Percentiles rank a stretch among this genome's conserved stretches.
phyloP scores from a whole-genome alignment of 768 basidiomycete species.

The Lanmaoa rubissima region DNA sequence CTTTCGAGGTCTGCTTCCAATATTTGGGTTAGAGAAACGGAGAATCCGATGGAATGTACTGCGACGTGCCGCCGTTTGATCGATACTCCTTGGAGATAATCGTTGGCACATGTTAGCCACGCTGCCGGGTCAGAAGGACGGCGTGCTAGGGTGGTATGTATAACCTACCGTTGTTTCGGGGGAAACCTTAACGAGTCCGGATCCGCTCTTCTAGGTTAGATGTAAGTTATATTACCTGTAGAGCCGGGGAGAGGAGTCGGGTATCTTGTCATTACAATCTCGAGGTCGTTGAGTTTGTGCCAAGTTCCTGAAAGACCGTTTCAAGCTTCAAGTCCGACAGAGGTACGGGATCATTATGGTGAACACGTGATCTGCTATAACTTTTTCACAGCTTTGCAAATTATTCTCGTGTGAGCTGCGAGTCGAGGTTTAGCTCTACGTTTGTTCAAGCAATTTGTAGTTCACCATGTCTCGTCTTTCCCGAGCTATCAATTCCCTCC shows the following conservation, averaged over 20 bases:
- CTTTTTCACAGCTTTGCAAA: slow-evolving; percentile 6
- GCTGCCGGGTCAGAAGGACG: slow-evolving; percentile 2
- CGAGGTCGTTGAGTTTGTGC: neutral
- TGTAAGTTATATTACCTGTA: neutral
- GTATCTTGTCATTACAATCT: neutral
- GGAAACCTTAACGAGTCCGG: slow-evolving; percentile 3
- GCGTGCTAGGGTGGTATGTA: neutral
- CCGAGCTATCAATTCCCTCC: slow-evolving; percentile 8
- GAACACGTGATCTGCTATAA: slow-evolving; percentile 21
- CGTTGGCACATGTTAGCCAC: slow-evolving; percentile 17
- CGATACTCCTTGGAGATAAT: slow-evolving; percentile 14
- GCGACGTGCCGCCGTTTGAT: neutral
- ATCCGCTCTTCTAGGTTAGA: neutral
- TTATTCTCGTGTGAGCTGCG: slow-evolving; percentile 12
- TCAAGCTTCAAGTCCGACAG: neutral
- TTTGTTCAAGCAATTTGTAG: neutral
- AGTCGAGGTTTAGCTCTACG: neutral
- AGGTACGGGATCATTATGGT: neutral
- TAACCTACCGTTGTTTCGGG: neutral
- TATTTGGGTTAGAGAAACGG: neutral
- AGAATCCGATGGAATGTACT: neutral
- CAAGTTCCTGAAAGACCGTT: too few relatives aligned
- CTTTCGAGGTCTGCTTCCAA: neutral
- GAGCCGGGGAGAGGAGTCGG: neutral
- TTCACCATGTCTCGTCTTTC: slow-evolving; percentile 24